phyloP scores from a whole-genome alignment of 2,329 filamentous ascomycete genomes.

The Corynespora cassiicola region DNA sequence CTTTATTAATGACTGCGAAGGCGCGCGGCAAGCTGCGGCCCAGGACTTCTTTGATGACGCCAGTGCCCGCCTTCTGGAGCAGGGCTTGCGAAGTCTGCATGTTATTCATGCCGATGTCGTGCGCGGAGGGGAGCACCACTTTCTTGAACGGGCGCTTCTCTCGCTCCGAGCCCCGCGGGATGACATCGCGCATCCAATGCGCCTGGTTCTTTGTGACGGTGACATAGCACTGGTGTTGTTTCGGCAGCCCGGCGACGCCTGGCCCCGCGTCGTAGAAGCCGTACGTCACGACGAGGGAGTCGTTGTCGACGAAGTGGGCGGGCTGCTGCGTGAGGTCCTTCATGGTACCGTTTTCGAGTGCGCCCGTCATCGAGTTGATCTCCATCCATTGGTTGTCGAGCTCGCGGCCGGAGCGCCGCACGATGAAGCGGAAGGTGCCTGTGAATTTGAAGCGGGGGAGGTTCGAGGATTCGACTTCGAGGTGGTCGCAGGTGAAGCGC shows the following conservation, averaged over 20 bases:
- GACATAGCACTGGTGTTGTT: slow-evolving; percentile 52
- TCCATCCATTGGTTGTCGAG: slow-evolving; percentile 54
- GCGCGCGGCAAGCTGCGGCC: slow-evolving; percentile 30
- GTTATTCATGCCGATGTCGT: slow-evolving; percentile 61
- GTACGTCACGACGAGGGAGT: slow-evolving; percentile 53
- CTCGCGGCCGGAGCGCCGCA: slow-evolving; percentile 45
- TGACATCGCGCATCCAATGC: slow-evolving; percentile 53
- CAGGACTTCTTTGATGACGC: slow-evolving; percentile 38
- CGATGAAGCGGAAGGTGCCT: slow-evolving; percentile 53
- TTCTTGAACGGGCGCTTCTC: slow-evolving; percentile 50
- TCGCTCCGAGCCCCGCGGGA: slow-evolving; percentile 47
- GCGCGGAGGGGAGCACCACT: slow-evolving; percentile 54
- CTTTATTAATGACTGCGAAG: slow-evolving; percentile 34
- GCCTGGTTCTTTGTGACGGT: slow-evolving; percentile 53
- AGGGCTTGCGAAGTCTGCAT: slow-evolving; percentile 52
- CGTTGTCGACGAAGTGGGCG: slow-evolving; percentile 38
- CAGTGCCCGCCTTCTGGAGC: slow-evolving; percentile 44
- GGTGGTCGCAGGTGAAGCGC: slow-evolving; percentile 47
- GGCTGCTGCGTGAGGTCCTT: slow-evolving; percentile 38
- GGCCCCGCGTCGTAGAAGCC: slow-evolving; percentile 59
- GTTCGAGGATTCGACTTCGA: slow-evolving; percentile 55
- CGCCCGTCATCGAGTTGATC: slow-evolving; percentile 55
- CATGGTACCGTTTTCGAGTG: slow-evolving; percentile 49
- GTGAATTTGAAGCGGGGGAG: slow-evolving; percentile 53
- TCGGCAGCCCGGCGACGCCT: slow-evolving; percentile 51